Evolutionary conservation across 768 basidiomycete species (phyloP).

Genomic region (Leccinum disarticulatum): DNA sequence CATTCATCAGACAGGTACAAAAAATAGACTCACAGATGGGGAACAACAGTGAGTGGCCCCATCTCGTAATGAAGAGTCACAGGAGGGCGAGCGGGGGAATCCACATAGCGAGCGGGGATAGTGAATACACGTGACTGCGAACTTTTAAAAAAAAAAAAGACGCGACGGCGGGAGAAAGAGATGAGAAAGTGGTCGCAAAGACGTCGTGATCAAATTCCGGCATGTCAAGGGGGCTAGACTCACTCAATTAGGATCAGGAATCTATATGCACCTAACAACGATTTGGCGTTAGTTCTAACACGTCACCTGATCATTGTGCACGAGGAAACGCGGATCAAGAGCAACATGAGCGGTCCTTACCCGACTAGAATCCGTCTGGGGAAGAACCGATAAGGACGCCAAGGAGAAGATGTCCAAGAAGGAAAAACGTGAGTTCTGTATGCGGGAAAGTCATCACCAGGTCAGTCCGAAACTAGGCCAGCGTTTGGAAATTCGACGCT

Average conservation of each 20-base stretch:
- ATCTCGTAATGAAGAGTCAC: conserved; percentile 75
- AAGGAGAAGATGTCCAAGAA: conserved; percentile 80
- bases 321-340: not conserved
- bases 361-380: conserved; percentile 37
- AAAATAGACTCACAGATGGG: conserved; percentile 65
- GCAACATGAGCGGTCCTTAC: not conserved
- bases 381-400: conserved; percentile 89
- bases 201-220: not conserved
- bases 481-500: conserved; percentile 19
- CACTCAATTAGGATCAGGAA: conserved; percentile 91
- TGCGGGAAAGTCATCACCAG: conserved; percentile 7
- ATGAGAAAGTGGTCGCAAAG: not conserved
- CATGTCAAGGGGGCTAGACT: conserved; percentile 14
- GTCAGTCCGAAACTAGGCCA: not conserved
- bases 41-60: conserved; percentile 87
- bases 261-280: conserved; percentile 66
- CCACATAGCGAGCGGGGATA: conserved; percentile 62
- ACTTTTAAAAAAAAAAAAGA: not conserved
- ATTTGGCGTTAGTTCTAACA: not conserved
- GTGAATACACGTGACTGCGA: not conserved
- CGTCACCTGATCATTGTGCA: not conserved
- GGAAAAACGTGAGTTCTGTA: conserved; percentile 64
- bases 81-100: conserved; percentile 72
- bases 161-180: not conserved
- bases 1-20: no score